Base-by-base conservation (phyloP, 345 rosid genomes). In the Bruguiera sexangula region DNA sequence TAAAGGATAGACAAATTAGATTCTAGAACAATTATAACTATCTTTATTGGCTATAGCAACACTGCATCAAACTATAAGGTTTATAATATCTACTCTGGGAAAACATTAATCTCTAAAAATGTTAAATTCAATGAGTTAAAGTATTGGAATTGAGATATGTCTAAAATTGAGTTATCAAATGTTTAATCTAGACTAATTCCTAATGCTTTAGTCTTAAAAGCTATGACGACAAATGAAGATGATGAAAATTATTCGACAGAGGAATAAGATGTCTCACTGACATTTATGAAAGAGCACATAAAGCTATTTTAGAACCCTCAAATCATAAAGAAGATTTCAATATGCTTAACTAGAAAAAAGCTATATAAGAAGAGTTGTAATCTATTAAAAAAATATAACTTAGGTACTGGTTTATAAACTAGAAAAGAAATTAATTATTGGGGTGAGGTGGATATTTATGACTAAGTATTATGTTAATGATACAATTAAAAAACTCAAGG, bases 21-120 rank as follows among this genome's bases (percentile, higher is more conserved):
- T 21, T 2, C 3, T 3, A 54, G 9, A 10, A 2, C 3, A 0
- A 0, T 2, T 6, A 6, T 0, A 8, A 0, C 0, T 6, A 54
- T 54, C 1, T 54, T 20, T 22, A 20, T 54, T 6, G 11, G 58
- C 1, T n/a, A 54, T 1, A 10, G 0, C 2, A 39, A 39, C 2
- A 9, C 0, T 9, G 0, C 4, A 2, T 9, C 0, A 3, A 39
- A 39, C 3, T 39, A 10, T 2, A 39, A 13, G 3, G 24, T 54
- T 6, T 22, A n/a, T 21, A 26, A 54, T 6, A 0, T 10, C 1
- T 2, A n/a, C 6, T n/a, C 1, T n/a, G 7, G 1, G 8, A 1
- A 54, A 21, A 6, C 1, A 3, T 53, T 1, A 20, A 6, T 54
- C 6, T 54, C 1, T 2, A 54, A 21, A 0, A 1, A 54, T 4